Evolutionary conservation across 129 eudicot species (phyloP), one percentile per base, ranked within the genome.

Genomic region (Rutidosis leptorrhynchoides): DNA sequence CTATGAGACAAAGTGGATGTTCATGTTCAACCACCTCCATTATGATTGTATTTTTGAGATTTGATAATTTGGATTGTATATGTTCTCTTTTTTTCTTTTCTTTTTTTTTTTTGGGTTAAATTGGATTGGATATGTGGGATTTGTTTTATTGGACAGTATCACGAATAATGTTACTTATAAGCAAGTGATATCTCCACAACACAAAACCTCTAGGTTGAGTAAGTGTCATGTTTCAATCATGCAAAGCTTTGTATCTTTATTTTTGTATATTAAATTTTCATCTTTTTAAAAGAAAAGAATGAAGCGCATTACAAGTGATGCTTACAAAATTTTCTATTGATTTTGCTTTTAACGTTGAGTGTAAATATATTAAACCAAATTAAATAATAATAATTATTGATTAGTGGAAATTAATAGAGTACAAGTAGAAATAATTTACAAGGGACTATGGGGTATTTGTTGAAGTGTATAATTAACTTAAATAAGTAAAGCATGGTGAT

Each of bases 381-480:
- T 51, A n/a, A 29, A 30, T 51, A 21, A 30, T 67, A 26, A 42
- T 35, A 35, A n/a, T n/a, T n/a, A 20, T 57, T 1, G 26, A 57
- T 57, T 40, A 59, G 23, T 62, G 6, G 32, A 16, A 49, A 58
- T 48, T 48, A n/a, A 62, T 20, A 40, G 43, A 37, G 29, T 16
- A 10, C 9, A 42, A 37, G 66, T 67, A 11, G 37, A 40, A 62
- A 73, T 65, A 64, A 55, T 73, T 55, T 64, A 73, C 71, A 72
- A 17, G 21, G 62, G 9, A 10, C 11, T 23, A 28, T n/a, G 28
- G 10, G 9, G 61, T 6, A 10, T 45, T 21, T 52, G 21, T n/a
- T 52, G 11, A 21, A 51, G 29, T n/a, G 15, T 25, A 58, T 42
- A 49, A n/a, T n/a, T n/a, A n/a, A 58, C 30, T 26, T 40, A 45